phyloP scores from a whole-genome alignment of 75 land plant species.

The Sequoiadendron giganteum region DNA sequence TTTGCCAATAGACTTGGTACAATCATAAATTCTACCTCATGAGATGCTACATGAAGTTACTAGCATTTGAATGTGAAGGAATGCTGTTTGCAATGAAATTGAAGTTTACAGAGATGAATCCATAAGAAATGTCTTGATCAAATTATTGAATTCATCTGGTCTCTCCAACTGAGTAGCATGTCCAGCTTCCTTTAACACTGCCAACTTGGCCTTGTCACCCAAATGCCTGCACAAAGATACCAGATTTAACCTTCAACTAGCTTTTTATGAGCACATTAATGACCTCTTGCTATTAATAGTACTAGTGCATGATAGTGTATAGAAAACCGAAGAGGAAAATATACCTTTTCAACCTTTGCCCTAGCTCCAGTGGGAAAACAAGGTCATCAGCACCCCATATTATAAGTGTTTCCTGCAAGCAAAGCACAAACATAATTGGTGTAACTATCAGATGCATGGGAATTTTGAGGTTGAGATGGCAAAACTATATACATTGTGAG shows the following conservation, averaged over 20 bases:
- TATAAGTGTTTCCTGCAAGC: slow-evolving; percentile 29
- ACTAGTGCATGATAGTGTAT: background rate
- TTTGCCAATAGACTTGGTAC: background rate
- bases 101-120: slow-evolving; percentile 1
- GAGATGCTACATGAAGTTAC: background rate
- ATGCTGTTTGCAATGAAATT: background rate
- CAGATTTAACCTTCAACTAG: background rate
- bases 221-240: slow-evolving; percentile 23
- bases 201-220: slow-evolving; percentile 24
- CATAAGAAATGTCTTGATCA: slow-evolving; percentile 17
- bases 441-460: background rate
- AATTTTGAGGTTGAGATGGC: background rate
- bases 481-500: too few species aligned
- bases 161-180: slow-evolving; percentile 34
- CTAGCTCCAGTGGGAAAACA: slow-evolving; percentile 28
- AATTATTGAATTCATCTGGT: slow-evolving; percentile 17
- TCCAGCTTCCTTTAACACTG: slow-evolving; percentile 29
- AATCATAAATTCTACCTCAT: background rate
- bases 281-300: background rate
- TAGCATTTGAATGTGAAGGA: background rate
- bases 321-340: background rate
- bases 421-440: background rate
- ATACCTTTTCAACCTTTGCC: slow-evolving; percentile 28
- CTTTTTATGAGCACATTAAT: background rate
- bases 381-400: slow-evolving; percentile 40